A percentile compares a stretch with the other conserved stretches of the same genome.
These are phyloP conservation scores for Odonthalia washingtoniensis DNA, from an alignment of 31 red algal species.

Conservation along the genomic window DNA sequence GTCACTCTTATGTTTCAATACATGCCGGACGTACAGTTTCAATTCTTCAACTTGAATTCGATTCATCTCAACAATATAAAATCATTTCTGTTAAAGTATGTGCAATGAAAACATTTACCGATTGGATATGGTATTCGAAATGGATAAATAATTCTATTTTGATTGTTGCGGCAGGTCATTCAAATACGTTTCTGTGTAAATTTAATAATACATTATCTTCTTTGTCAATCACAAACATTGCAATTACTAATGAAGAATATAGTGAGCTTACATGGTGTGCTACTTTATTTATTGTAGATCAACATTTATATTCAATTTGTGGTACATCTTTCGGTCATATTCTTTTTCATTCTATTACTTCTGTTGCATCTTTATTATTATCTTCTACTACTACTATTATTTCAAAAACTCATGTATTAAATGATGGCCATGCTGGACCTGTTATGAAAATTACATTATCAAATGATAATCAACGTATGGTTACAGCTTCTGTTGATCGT, in stretches of 20 bases:
- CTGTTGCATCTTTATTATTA: background rate
- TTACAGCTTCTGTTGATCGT: conserved; percentile 41
- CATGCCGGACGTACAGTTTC: conserved; percentile 27
- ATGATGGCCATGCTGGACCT: conserved; percentile 47
- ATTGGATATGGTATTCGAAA: conserved; percentile 32
- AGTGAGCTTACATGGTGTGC: conserved; percentile 37
- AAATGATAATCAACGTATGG: conserved; percentile 12
- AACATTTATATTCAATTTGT: background rate
- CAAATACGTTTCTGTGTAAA: conserved; percentile 15
- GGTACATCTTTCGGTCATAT: conserved; percentile 48
- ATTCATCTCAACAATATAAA: background rate
- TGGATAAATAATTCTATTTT: background rate
- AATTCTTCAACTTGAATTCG: background rate
- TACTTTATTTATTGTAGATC: background rate
- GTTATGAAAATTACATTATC: conserved; percentile 31
- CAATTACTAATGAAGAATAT: conserved; percentile 1
- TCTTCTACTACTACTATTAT: background rate
- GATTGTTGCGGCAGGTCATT: conserved; percentile 36
- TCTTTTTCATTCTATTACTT: background rate
- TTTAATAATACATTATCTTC: background rate
- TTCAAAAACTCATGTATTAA: background rate
- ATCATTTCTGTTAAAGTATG: background rate
- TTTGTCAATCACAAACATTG: no score
- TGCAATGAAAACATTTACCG: conserved; percentile 1
- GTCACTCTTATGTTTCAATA: conserved; percentile 2